Evolutionary conservation across 306 rosid species (phyloP), one percentile per base, ranked within the genome.

Genomic region (Ochetophila trinervis): DNA sequence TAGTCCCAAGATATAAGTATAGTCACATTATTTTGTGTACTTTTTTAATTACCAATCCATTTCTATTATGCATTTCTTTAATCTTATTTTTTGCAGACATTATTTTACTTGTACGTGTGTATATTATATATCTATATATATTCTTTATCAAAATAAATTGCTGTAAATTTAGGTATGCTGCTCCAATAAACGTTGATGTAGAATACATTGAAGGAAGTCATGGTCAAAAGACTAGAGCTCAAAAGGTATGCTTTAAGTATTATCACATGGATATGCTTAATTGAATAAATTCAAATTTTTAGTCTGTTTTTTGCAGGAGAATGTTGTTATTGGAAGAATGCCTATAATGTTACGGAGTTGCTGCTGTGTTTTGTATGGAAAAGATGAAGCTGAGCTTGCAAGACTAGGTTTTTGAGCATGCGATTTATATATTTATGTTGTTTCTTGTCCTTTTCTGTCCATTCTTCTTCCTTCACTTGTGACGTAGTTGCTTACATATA

Each of bases 321-420:
- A 53, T 42, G 77, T 87, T 14, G 35, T 50, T 47, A 92, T 92
- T 72, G 98, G 93, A 65, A 86, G 86, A 83, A 82, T 92, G 91
- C 98, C 96, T 19, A 82, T 89, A 23, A 92, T 89, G 98, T 77
- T 92, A 67, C 76, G 93, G 73, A 92, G 98, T 74, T 77, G 82
- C 59, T 72, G 91, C 57, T 89, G 98, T 69, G 90, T 71, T 64
- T 69, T 92, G 66, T 3, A 79, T 66, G 87, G 85, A 50, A 87
- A 76, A 79, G 88, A 86, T 49, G 96, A 89, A 80, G 85, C 87
- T 63, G 96, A 89, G 62, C 96, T 92, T 78, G 96, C 96, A 65
- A 70, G 64, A 69, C 87, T 85, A 59, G 96, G 96, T 88, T 73
- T 18, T 89, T 78, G 65, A 53, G 35, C 4, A 16, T 52, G 40